Conservation (phyloP, 192 early-diverging fungal genomes). For the Umbelopsis ramanniana region DNA sequence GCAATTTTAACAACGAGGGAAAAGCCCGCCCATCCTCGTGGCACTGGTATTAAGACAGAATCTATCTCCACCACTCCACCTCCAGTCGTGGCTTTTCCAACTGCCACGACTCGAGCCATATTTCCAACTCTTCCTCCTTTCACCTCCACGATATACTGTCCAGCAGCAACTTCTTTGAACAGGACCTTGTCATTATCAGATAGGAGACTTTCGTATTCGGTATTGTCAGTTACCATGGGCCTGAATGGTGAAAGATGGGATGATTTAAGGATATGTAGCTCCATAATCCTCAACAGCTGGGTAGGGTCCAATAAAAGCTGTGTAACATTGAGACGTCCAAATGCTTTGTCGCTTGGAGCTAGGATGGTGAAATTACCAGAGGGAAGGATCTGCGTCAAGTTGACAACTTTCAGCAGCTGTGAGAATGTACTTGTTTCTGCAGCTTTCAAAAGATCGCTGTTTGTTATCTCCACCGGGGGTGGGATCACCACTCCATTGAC, state of each 20-base stretch:
- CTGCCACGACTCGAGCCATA: conserved; percentile 19
- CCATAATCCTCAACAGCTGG: conserved; percentile 54
- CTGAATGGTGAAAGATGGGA: conserved; percentile 36
- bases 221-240: not conserved
- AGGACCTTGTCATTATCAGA: conserved; percentile 21
- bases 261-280: conserved; percentile 61
- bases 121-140: conserved; percentile 27
- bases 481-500: conserved; percentile 50
- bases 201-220: conserved; percentile 26
- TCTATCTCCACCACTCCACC: conserved; percentile 34
- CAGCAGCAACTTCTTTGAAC: conserved; percentile 20
- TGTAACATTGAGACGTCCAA: conserved; percentile 44
- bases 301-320: conserved; percentile 37
- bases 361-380: conserved; percentile 50
- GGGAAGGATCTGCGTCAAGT: conserved; percentile 44
- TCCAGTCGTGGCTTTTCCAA: conserved; percentile 29
- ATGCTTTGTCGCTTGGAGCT: conserved; percentile 58
- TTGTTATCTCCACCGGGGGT: conserved; percentile 43
- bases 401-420: conserved; percentile 42
- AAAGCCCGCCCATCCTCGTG: conserved; percentile 13
- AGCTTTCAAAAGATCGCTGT: conserved; percentile 47
- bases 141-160: conserved; percentile 18
- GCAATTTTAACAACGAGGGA: not conserved
- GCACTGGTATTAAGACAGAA: conserved; percentile 28
- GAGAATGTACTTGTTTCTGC: conserved; percentile 46